phyloP scores from a whole-genome alignment of 352 stramenopile species.

The Pythium insidiosum region DNA sequence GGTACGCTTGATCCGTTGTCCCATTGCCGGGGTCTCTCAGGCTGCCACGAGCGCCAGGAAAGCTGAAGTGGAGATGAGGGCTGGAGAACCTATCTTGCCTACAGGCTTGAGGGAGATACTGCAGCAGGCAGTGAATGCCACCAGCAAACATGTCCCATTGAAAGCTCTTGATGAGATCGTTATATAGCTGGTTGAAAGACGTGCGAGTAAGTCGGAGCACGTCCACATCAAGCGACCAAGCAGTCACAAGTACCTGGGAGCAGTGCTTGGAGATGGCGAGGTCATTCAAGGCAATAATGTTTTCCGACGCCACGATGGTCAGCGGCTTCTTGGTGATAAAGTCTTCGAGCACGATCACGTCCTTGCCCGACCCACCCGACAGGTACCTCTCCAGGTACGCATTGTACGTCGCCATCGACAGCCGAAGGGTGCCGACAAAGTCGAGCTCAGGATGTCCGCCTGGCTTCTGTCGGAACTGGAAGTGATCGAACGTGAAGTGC shows the following conservation, averaged over 20 bases:
- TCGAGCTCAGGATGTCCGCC: slow-evolving; percentile 49
- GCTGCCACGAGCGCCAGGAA: slow-evolving; percentile 51
- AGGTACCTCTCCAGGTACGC: slow-evolving; percentile 73
- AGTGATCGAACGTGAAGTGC: slow-evolving; percentile 71
- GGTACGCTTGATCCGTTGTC: slow-evolving; percentile 73
- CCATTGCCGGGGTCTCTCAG: slow-evolving; percentile 65
- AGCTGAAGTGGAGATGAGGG: slow-evolving; percentile 70
- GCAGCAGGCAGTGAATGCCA: slow-evolving; percentile 73
- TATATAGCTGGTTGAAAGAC: slow-evolving; percentile 35
- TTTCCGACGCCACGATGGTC: slow-evolving; percentile 54
- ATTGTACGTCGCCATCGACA: slow-evolving; percentile 72
- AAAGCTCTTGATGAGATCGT: slow-evolving; percentile 76
- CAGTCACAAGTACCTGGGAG: slow-evolving; percentile 26
- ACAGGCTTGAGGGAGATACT: slow-evolving; percentile 63
- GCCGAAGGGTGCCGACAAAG: slow-evolving; percentile 54
- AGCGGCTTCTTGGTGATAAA: slow-evolving; percentile 61
- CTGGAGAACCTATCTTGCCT: slow-evolving; percentile 58
- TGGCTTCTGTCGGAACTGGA: slow-evolving; percentile 49
- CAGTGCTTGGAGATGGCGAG: slow-evolving; percentile 65
- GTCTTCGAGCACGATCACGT: slow-evolving; percentile 60
- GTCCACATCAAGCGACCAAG: background rate
- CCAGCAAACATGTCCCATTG: slow-evolving; percentile 81
- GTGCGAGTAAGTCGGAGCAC: background rate
- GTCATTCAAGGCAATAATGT: slow-evolving; percentile 70
- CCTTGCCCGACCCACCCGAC: slow-evolving; percentile 38